phyloP scores from a whole-genome alignment of 2,329 filamentous ascomycete species.

The Fusarium sp. region DNA sequence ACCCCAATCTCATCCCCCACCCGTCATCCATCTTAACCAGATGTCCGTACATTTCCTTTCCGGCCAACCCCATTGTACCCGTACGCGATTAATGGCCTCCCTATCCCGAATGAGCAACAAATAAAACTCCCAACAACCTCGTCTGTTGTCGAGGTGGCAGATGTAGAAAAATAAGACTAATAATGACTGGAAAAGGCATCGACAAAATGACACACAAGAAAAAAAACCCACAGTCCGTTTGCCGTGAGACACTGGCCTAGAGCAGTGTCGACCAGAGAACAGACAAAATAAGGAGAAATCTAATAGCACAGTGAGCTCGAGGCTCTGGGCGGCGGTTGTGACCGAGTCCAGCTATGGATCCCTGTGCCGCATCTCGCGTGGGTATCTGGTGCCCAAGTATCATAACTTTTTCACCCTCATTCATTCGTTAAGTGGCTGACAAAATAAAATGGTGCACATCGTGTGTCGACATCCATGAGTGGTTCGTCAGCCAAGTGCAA shows the following conservation, averaged over 20 bases:
- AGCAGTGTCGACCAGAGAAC: conserved; percentile 16
- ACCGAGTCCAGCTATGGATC: conserved; percentile 9
- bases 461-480: neutral
- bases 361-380: conserved; percentile 23
- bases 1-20: neutral
- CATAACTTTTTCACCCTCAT: conserved; percentile 42
- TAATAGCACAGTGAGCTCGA: conserved; percentile 33
- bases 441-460: conserved; percentile 22
- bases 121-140: conserved; percentile 28
- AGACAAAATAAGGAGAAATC: conserved; percentile 31
- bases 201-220: conserved; percentile 9
- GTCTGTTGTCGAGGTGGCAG: conserved; percentile 8
- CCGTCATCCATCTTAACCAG: conserved; percentile 14
- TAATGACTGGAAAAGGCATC: conserved; percentile 11
- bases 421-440: conserved; percentile 40
- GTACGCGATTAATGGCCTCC: conserved; percentile 35
- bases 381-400: conserved; percentile 28
- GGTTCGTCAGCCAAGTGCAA: neutral
- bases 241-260: conserved; percentile 28
- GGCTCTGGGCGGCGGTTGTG: conserved; percentile 15
- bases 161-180: conserved; percentile 27
- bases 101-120: conserved; percentile 25
- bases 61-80: conserved; percentile 21
- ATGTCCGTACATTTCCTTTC: conserved; percentile 13
- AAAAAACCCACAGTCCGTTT: conserved; percentile 16